Percentiles rank a stretch among this genome's conserved stretches.
Conservation (phyloP, 768 basidiomycete genomes). For the Termitomyces sp. region DNA sequence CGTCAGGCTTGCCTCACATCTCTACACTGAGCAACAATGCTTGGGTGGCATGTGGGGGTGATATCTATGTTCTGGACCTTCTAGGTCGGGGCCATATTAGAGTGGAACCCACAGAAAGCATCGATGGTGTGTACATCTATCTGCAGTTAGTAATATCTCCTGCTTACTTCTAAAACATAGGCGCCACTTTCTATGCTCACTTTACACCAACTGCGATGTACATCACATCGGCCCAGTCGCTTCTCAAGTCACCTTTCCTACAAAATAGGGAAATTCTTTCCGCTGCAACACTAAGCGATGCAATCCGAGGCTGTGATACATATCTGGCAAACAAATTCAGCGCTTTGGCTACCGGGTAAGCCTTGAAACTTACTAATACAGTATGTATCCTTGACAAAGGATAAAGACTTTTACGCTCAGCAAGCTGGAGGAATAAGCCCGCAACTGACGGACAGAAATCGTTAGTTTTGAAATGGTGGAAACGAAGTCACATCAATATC, state of each 20-base stretch:
- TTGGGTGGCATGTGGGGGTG: slow-evolving; percentile 78
- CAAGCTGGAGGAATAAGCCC: slow-evolving; percentile 58
- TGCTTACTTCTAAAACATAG: not conserved
- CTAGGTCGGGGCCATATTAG: slow-evolving; percentile 66
- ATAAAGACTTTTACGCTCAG: slow-evolving; percentile 53
- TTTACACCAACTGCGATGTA: slow-evolving; percentile 51
- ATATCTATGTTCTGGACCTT: slow-evolving; percentile 70
- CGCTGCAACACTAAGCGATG: slow-evolving; percentile 50
- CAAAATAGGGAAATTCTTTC: slow-evolving; percentile 47
- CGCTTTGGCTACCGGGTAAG: slow-evolving; percentile 40
- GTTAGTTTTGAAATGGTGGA: slow-evolving; percentile 51
- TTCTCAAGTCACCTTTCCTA: slow-evolving; percentile 50
- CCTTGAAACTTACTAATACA: not conserved
- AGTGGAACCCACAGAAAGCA: slow-evolving; percentile 40
- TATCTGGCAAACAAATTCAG: slow-evolving; percentile 56
- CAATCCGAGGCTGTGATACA: slow-evolving; percentile 65
- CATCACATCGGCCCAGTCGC: slow-evolving; percentile 32
- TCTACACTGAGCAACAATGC: slow-evolving; percentile 49
- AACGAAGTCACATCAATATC: slow-evolving; percentile 14
- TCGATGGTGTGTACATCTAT: slow-evolving; percentile 23
- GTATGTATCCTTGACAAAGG: not conserved
- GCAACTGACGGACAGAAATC: slow-evolving; percentile 59
- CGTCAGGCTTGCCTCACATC: slow-evolving; percentile 52
- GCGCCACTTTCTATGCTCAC: slow-evolving; percentile 38
- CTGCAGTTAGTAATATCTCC: not conserved